phyloP scores from a whole-genome alignment of 805 yeast species.

The Monosporozyma siamensis region DNA sequence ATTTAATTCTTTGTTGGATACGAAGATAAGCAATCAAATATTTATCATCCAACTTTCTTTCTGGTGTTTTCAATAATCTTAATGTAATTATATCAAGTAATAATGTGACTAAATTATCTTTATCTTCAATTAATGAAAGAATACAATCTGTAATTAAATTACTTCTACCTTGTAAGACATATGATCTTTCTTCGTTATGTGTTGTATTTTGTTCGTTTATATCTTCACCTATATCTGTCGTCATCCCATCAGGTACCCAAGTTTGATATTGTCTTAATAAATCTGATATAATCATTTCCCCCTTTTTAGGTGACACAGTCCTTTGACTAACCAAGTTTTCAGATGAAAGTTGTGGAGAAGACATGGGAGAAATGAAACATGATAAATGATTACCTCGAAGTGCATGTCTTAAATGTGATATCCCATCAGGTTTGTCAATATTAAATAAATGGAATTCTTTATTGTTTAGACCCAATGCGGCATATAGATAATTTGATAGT shows the following conservation, averaged over 20 bases:
- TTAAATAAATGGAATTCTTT: conserved; percentile 12
- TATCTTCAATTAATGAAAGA: background rate
- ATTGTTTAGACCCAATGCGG: conserved; percentile 43
- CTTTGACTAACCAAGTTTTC: too few species aligned
- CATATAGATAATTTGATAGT: conserved; percentile 57
- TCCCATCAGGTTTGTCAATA: conserved; percentile 1
- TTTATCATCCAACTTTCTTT: background rate
- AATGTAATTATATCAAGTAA: background rate
- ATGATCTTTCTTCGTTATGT: background rate
- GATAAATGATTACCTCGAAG: conserved; percentile 28
- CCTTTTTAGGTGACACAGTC: too few species aligned
- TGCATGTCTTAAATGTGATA: conserved; percentile 29
- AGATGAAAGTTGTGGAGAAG: background rate
- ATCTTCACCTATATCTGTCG: background rate
- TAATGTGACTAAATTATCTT: background rate
- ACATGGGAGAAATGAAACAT: background rate
- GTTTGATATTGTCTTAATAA: background rate
- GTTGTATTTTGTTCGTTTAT: background rate
- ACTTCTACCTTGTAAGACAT: background rate
- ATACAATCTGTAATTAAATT: background rate
- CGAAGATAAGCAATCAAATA: background rate
- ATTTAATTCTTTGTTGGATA: background rate
- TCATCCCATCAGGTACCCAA: background rate
- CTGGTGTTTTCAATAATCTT: background rate
- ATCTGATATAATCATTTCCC: background rate